Conservation (phyloP, 805 yeast genomes). For the Candida argentea region DNA sequence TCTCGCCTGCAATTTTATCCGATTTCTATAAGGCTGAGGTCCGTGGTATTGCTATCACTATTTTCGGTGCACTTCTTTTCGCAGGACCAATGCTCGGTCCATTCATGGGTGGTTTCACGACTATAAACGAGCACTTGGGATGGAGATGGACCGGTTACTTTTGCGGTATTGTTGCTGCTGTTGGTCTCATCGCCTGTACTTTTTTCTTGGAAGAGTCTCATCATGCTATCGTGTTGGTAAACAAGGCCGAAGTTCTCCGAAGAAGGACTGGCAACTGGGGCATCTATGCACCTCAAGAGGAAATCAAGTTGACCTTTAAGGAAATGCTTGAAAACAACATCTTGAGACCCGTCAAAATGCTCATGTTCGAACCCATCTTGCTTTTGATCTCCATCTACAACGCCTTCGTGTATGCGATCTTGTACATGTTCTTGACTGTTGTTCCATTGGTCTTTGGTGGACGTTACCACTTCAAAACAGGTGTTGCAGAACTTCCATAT, state of each 20-base stretch:
- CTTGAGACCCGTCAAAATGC: slow-evolving; percentile 29
- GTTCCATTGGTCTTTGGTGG: slow-evolving; percentile 35
- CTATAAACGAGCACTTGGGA: slow-evolving; percentile 26
- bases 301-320: slow-evolving; percentile 16
- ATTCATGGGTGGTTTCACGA: slow-evolving; percentile 38
- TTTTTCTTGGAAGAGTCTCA: slow-evolving; percentile 28
- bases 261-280: slow-evolving; percentile 34
- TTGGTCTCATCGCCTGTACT: slow-evolving; percentile 22
- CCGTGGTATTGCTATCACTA: slow-evolving; percentile 68
- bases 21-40: slow-evolving; percentile 59
- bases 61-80: slow-evolving; percentile 66
- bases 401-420: slow-evolving; percentile 39
- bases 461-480: slow-evolving; percentile 13
- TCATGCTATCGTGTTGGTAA: slow-evolving; percentile 25
- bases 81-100: slow-evolving; percentile 80
- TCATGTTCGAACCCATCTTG: slow-evolving; percentile 32
- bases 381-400: slow-evolving; percentile 35
- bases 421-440: slow-evolving; percentile 36
- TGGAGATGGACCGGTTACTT: slow-evolving; percentile 56
- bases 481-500: slow-evolving; percentile 20
- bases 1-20: slow-evolving; percentile 79
- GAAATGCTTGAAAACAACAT: slow-evolving; percentile 27
- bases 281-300: slow-evolving; percentile 29
- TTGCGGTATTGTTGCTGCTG: slow-evolving; percentile 29
- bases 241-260: slow-evolving; percentile 25